Evolutionary conservation across 179 eudicot genomes (phyloP).

Genomic region (Camellia oleifera): DNA sequence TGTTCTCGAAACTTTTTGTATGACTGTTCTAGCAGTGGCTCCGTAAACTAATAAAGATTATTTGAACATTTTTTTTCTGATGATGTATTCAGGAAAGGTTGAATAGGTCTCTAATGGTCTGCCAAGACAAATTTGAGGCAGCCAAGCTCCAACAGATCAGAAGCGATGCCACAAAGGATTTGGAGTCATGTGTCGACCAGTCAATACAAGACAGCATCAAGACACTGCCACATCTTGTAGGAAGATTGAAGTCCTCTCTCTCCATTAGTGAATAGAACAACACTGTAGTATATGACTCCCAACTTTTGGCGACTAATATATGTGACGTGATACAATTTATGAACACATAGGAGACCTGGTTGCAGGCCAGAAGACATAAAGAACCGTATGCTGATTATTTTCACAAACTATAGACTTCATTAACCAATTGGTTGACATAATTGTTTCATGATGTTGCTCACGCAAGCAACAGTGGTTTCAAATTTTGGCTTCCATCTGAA

Average conservation of each 20-base stretch:
- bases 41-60: neutral
- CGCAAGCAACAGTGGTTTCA: no score
- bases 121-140: conserved; percentile 88
- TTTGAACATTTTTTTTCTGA: neutral
- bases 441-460: no score
- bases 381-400: neutral
- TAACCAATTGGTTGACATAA: neutral
- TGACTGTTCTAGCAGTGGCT: neutral
- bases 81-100: conserved; percentile 59
- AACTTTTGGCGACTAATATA: no score
- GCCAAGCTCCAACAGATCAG: conserved; percentile 60
- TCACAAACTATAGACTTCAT: neutral
- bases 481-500: no score
- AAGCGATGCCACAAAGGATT: conserved; percentile 47
- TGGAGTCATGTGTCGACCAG: conserved; percentile 75
- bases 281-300: neutral
- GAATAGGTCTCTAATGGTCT: conserved; percentile 77
- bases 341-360: neutral
- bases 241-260: conserved; percentile 59
- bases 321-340: neutral
- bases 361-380: neutral
- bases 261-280: conserved; percentile 34
- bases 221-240: conserved; percentile 60
- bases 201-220: conserved; percentile 69
- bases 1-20: neutral